Percentiles rank a stretch among this genome's conserved stretches.
phyloP scores from a whole-genome alignment of 768 basidiomycete genomes.

The Naematelia aurantialba region DNA sequence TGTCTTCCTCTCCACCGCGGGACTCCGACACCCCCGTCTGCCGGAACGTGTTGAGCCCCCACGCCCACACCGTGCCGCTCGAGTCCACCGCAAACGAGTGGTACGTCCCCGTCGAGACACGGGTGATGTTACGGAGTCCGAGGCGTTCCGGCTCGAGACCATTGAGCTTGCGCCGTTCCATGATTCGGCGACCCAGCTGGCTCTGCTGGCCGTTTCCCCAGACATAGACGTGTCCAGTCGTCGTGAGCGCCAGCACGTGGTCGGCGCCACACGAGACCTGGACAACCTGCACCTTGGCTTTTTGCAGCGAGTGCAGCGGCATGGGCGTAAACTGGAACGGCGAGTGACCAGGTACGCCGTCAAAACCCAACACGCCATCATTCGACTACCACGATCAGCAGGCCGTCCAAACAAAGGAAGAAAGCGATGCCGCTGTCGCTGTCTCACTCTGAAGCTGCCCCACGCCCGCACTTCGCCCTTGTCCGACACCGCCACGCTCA shows the following conservation, averaged over 20 bases:
- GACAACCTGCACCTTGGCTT: constrained; percentile 56
- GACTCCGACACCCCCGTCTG: constrained; percentile 59
- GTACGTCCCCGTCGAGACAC: constrained; percentile 74
- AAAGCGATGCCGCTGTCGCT: not conserved
- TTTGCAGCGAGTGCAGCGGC: constrained; percentile 46
- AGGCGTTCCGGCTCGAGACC: constrained; percentile 86
- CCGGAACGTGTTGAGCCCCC: constrained; percentile 87
- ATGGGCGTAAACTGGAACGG: constrained; percentile 52
- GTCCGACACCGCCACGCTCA: constrained; percentile 75
- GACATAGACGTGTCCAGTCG: constrained; percentile 78
- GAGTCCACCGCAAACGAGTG: constrained; percentile 89
- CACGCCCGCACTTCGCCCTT: constrained; percentile 80
- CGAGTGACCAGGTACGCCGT: constrained; percentile 42
- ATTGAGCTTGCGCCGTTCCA: constrained; percentile 81
- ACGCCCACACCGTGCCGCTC: constrained; percentile 78
- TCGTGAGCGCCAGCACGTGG: constrained; percentile 83
- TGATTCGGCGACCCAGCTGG: constrained; percentile 84
- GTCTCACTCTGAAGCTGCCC: constrained; percentile 77
- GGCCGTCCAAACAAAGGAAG: not conserved
- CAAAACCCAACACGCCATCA: constrained; percentile 48
- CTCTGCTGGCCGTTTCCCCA: constrained; percentile 89
- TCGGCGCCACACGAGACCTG: constrained; percentile 78
- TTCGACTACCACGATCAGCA: constrained; percentile 45
- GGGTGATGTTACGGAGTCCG: constrained; percentile 67
- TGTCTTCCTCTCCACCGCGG: constrained; percentile 39